A percentile compares a stretch with the other conserved stretches of the same genome.
Evolutionary conservation across 768 basidiomycete genomes (phyloP).

Genomic region (Steccherinum ochraceum): DNA sequence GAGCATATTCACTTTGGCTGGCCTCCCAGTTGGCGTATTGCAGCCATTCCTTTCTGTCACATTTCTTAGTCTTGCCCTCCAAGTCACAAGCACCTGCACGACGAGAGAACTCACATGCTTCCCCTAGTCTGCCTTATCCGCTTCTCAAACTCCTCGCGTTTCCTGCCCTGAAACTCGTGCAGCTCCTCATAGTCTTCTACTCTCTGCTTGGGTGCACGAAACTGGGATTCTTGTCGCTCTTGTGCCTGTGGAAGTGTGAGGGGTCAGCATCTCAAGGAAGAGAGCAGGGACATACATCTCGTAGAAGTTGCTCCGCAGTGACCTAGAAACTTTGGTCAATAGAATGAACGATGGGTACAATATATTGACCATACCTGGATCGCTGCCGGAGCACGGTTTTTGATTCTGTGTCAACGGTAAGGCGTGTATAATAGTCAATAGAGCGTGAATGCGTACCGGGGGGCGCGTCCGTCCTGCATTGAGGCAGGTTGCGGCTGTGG

Average conservation of each 20-base stretch:
- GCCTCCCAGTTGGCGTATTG: constrained; percentile 91
- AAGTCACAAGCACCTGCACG: no score
- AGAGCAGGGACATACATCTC: constrained; percentile 54
- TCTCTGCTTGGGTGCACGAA: constrained; percentile 89
- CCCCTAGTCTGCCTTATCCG: constrained; percentile 73
- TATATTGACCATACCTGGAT: constrained; percentile 56
- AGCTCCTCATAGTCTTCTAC: constrained; percentile 94
- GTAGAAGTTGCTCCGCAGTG: constrained; percentile 95
- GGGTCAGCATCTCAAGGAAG: constrained; percentile 4
- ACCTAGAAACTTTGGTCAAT: constrained; percentile 75
- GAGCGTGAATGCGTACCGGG: constrained; percentile 40
- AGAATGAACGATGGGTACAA: constrained; percentile 1
- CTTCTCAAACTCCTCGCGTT: constrained; percentile 92
- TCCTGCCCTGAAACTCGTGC: constrained; percentile 86
- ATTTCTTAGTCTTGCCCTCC: no score
- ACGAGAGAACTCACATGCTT: constrained; percentile 52
- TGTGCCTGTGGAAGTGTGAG: constrained; percentile 66
- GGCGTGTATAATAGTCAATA: background rate
- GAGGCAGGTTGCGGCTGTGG: background rate
- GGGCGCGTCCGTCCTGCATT: constrained; percentile 81
- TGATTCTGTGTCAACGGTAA: constrained; percentile 48
- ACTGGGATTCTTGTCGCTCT: constrained; percentile 91
- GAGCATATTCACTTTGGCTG: constrained; percentile 92
- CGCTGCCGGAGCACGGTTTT: constrained; percentile 93
- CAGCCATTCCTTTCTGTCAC: constrained; percentile 73